These are phyloP conservation scores for Gynostemma pentaphyllum DNA, from an alignment of 306 rosid genomes.

Conservation along the genomic window DNA sequence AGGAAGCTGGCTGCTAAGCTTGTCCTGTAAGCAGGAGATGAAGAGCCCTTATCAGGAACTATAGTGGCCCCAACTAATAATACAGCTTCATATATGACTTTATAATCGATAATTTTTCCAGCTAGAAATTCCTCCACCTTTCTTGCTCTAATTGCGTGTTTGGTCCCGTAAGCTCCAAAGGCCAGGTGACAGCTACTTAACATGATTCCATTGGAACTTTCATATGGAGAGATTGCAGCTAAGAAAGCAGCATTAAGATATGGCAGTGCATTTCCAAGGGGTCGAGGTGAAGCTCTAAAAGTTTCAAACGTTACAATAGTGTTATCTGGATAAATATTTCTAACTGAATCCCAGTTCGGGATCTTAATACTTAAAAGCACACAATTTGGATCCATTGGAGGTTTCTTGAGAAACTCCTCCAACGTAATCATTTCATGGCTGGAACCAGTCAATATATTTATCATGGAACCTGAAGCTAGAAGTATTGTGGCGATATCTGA, in stretches of 20 bases:
- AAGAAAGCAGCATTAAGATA: constrained; percentile 74
- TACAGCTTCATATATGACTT: constrained; percentile 45
- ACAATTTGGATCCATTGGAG: constrained; percentile 43
- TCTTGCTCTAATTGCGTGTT: constrained; percentile 75
- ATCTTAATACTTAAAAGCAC: constrained; percentile 54
- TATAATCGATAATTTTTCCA: constrained; percentile 43
- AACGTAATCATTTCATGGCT: constrained; percentile 38
- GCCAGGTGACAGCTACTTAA: constrained; percentile 50
- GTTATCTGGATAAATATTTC: constrained; percentile 21
- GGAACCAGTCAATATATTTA: constrained; percentile 38
- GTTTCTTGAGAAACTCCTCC: constrained; percentile 58
- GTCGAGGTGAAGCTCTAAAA: constrained; percentile 70
- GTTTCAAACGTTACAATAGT: constrained; percentile 50
- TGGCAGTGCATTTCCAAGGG: constrained; percentile 75
- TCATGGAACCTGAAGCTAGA: constrained; percentile 61
- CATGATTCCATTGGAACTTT: constrained; percentile 29
- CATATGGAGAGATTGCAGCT: constrained; percentile 40
- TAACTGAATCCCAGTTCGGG: constrained; percentile 31
- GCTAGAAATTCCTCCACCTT: constrained; percentile 45
- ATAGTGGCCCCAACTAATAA: constrained; percentile 32
- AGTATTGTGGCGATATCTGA: constrained; percentile 77
- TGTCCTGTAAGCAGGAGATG: constrained; percentile 41
- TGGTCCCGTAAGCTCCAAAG: constrained; percentile 62
- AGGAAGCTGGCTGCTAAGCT: constrained; percentile 80
- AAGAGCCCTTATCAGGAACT: constrained; percentile 44